phyloP scores from a whole-genome alignment of 2,329 filamentous ascomycete genomes.

The Dryadomyces quercivorus region DNA sequence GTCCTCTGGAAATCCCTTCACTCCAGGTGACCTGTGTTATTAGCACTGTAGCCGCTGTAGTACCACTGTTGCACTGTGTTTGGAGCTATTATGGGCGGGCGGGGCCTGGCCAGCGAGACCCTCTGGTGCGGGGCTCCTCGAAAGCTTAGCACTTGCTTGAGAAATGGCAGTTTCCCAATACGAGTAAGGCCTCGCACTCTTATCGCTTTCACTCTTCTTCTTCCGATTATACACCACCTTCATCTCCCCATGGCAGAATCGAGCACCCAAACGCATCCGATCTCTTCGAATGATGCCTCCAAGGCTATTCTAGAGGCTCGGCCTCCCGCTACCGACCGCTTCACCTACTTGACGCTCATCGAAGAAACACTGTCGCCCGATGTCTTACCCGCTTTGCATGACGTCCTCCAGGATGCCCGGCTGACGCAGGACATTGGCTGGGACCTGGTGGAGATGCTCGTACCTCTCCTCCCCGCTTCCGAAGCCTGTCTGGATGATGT shows the following conservation, averaged over 20 bases:
- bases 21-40: too few species aligned
- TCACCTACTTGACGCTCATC: constrained; percentile 69
- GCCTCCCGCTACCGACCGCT: constrained; percentile 47
- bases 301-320: constrained; percentile 34
- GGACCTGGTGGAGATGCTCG: constrained; percentile 68
- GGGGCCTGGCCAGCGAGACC: too few species aligned
- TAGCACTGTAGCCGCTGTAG: neutral
- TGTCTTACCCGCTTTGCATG: constrained; percentile 54
- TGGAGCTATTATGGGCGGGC: too few species aligned
- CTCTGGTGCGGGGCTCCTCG: neutral
- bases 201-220: neutral
- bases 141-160: neutral
- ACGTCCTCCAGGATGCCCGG: constrained; percentile 46
- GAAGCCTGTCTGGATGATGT: constrained; percentile 62
- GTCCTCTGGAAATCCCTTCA: too few species aligned
- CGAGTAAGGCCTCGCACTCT: neutral
- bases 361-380: constrained; percentile 59
- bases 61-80: neutral
- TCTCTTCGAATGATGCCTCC: constrained; percentile 17
- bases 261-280: neutral
- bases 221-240: neutral
- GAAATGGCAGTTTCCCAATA: neutral
- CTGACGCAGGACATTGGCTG: constrained; percentile 69
- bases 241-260: neutral
- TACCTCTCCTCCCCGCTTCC: constrained; percentile 54